phyloP scores from a whole-genome alignment of 1,284 basidiomycete genomes.

The Somion occarium region DNA sequence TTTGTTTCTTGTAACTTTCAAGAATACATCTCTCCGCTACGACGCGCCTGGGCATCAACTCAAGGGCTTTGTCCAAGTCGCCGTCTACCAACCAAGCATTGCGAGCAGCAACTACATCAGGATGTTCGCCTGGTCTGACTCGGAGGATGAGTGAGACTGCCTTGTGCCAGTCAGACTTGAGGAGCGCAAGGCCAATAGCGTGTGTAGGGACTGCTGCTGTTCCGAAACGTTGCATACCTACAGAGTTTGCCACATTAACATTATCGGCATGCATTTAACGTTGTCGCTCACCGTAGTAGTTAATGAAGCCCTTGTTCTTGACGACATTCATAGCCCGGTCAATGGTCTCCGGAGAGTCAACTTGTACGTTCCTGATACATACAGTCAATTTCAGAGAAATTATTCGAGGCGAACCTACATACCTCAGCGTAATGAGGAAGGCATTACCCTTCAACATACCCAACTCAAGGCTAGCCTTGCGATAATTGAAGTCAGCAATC shows the following conservation, averaged over 20 bases:
- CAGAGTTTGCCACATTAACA: constrained; percentile 1
- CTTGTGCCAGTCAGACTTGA: constrained; percentile 86
- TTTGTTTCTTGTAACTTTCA: constrained; percentile 83
- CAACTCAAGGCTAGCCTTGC: constrained; percentile 77
- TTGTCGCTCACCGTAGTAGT: constrained; percentile 82
- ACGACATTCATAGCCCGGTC: constrained; percentile 78
- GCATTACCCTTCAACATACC: constrained; percentile 96
- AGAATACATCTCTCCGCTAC: constrained; percentile 92
- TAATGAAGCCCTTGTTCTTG: constrained; percentile 89
- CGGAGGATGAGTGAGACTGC: constrained; percentile 83
- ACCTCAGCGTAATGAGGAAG: constrained; percentile 94
- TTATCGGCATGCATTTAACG: not conserved
- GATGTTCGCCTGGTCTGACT: constrained; percentile 84
- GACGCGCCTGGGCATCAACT: constrained; percentile 81
- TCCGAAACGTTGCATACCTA: constrained; percentile 98
- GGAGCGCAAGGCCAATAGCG: constrained; percentile 84
- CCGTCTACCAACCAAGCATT: constrained; percentile 80
- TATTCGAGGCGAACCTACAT: too few relatives aligned
- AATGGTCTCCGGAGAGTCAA: constrained; percentile 66
- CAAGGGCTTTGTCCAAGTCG: constrained; percentile 74
- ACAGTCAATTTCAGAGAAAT: too few relatives aligned
- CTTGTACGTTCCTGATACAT: constrained; percentile 72
- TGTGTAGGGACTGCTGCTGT: constrained; percentile 96
- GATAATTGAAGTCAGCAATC: constrained; percentile 86
- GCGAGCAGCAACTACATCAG: constrained; percentile 76